Evolutionary conservation across 2,329 filamentous ascomycete genomes (phyloP), one percentile per base, ranked within the genome.

Genomic region (Talaromyces funiculosus): DNA sequence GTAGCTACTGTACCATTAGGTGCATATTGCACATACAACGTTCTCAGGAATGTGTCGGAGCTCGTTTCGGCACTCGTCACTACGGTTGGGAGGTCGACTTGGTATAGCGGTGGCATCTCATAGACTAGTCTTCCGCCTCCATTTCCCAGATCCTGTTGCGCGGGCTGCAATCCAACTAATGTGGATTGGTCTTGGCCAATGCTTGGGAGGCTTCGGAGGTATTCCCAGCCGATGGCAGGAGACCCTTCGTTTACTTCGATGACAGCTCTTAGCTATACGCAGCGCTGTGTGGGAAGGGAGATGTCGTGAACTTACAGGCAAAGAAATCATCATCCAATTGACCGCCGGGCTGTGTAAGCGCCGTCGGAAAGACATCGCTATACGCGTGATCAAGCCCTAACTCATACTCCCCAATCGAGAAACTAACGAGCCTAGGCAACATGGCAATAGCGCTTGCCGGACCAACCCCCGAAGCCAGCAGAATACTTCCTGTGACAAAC

Each of bases 381-480:
- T 40, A 54, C 4, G 37, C 56, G 24, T 18, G 26, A 51, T 61
- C 42, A 24, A 62, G 20, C 14, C 37, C 61, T 37, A 61, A 12
- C 40, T 14, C 8, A 29, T 42, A 42, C 20, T 61, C 33, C n/a
- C 51, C 24, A 10, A 53, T 14, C 9, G 51, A 45, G 38, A 16
- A 57, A 26, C 56, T 62, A 26, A 61, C 61, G 16, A 56, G 35
- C 22, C 57, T 53, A 4, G 61, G 61, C 20, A 55, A 18, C 58
- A 62, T 61, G 14, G 61, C 61, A 43, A 62, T 62, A 16, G 61
- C 61, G 22, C 58, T 62, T n/a, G 61, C 49, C 12, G 57, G 61
- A 4, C 61, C 61, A 24, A 61, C 61, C 1, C 40, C 58, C 7
- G 57, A 42, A 20, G 58, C 58, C 35, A 62, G 57, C n/a, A 60